Conservation (phyloP, 345 rosid genomes). For the Erysimum cheiranthoides region DNA sequence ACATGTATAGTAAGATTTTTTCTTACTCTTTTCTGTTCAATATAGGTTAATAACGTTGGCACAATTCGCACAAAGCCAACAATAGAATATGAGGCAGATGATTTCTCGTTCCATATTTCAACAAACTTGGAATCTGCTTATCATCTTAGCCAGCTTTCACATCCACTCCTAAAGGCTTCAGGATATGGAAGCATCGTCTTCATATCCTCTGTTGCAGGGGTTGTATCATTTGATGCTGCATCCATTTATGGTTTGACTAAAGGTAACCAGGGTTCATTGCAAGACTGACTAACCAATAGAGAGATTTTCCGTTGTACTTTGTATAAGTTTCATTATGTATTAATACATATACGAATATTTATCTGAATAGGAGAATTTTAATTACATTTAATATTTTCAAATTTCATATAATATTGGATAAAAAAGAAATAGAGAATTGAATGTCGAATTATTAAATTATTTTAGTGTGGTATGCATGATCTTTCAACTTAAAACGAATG, state of each 20-base stretch:
- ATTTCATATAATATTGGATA: too few relatives aligned
- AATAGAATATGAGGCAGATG: slow-evolving; percentile 51
- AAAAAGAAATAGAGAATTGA: too few relatives aligned
- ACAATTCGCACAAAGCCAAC: slow-evolving; percentile 50
- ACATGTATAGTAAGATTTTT: not conserved
- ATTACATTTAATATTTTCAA: too few relatives aligned
- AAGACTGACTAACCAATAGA: slow-evolving; percentile 8
- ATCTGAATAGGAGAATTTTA: too few relatives aligned
- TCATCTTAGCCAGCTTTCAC: slow-evolving; percentile 59
- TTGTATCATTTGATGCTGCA: slow-evolving; percentile 27
- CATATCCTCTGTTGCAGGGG: slow-evolving; percentile 52
- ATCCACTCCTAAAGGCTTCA: slow-evolving; percentile 58
- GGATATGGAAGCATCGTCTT: slow-evolving; percentile 57
- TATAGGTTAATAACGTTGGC: slow-evolving; percentile 62
- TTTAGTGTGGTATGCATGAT: too few relatives aligned
- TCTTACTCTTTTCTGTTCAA: not conserved
- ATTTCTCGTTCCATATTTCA: slow-evolving; percentile 47
- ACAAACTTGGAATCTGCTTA: slow-evolving; percentile 58
- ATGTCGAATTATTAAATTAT: too few relatives aligned
- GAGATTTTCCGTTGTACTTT: not conserved
- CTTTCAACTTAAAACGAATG: too few relatives aligned
- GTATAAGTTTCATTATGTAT: too few relatives aligned
- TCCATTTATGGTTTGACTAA: slow-evolving; percentile 52
- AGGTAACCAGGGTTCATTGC: slow-evolving; percentile 33
- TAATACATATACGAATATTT: too few relatives aligned